A percentile compares a stretch with the other conserved stretches of the same genome.
phyloP scores from a whole-genome alignment of 257 asterid genomes.

The Salvia miltiorrhiza region DNA sequence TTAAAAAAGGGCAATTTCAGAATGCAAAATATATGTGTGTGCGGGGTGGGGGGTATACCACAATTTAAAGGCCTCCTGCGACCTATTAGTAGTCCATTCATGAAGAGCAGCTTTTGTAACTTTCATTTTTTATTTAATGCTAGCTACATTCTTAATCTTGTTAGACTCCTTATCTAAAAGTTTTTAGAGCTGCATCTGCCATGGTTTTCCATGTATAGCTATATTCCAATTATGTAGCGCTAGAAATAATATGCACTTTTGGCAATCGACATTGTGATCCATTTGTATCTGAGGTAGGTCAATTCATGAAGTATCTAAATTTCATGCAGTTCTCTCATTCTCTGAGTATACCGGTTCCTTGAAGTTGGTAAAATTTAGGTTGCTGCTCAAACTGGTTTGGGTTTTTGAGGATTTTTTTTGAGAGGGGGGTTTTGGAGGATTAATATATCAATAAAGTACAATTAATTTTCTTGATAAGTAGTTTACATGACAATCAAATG shows the following conservation, averaged over 20 bases:
- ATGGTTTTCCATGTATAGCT: constrained; percentile 7
- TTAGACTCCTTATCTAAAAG: not conserved
- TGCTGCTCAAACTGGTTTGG: not conserved
- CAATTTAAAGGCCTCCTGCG: too few relatives aligned
- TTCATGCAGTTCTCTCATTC: constrained; percentile 6
- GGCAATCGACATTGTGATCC: not conserved
- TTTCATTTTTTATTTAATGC: not conserved
- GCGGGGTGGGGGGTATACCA: too few relatives aligned
- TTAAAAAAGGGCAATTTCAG: not conserved
- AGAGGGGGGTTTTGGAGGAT: too few relatives aligned
- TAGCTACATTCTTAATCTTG: not conserved
- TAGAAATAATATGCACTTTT: not conserved
- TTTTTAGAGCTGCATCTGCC: not conserved
- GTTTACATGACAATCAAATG: not conserved
- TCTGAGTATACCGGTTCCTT: not conserved
- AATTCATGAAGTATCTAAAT: not conserved
- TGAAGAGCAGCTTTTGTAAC: not conserved
- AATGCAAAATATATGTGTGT: too few relatives aligned
- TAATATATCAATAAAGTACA: not conserved
- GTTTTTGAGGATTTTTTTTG: not conserved
- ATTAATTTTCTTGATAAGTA: not conserved
- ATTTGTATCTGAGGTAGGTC: not conserved
- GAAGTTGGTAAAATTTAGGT: constrained; percentile 4
- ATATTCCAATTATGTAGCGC: not conserved
- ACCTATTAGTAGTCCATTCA: not conserved